Conservation (phyloP, 768 basidiomycete species). For the Agaricus subrufescens region DNA sequence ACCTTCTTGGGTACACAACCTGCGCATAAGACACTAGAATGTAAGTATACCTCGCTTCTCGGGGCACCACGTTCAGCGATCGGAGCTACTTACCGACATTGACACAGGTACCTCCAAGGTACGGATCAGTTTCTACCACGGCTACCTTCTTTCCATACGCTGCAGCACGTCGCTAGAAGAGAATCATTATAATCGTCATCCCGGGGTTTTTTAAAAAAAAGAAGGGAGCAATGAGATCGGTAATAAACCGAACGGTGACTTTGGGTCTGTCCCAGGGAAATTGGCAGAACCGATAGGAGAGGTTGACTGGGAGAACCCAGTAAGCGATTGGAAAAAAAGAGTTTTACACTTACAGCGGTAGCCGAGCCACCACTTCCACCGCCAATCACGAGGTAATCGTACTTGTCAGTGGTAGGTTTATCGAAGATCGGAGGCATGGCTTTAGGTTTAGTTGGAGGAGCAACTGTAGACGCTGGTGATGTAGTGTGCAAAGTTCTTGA, state of each 20-base stretch:
- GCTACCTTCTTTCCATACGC: slow-evolving; percentile 92
- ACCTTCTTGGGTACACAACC: slow-evolving; percentile 99
- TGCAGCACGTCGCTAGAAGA: slow-evolving; percentile 80
- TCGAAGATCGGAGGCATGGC: slow-evolving; percentile 69
- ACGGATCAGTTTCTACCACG: slow-evolving; percentile 69
- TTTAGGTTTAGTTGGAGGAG: slow-evolving; percentile 19
- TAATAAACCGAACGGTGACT: background rate
- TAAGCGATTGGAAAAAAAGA: background rate
- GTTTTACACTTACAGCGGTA: slow-evolving; percentile 58
- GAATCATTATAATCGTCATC: background rate
- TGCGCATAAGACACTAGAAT: slow-evolving; percentile 20
- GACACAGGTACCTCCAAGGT: slow-evolving; percentile 93
- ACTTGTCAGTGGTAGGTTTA: slow-evolving; percentile 58
- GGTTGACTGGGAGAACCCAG: background rate
- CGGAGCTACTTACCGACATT: slow-evolving; percentile 74
- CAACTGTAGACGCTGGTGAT: background rate
- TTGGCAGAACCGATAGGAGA: too few relatives aligned
- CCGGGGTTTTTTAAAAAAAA: background rate
- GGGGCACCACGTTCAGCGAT: background rate
- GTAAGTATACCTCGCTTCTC: background rate
- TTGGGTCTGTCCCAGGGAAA: too few relatives aligned
- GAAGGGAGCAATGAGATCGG: background rate
- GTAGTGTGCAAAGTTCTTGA: slow-evolving; percentile 9
- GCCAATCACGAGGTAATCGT: slow-evolving; percentile 86
- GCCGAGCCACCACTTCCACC: slow-evolving; percentile 94